Base-by-base conservation (phyloP, 306 rosid genomes). In the Dicorynia guianensis region DNA sequence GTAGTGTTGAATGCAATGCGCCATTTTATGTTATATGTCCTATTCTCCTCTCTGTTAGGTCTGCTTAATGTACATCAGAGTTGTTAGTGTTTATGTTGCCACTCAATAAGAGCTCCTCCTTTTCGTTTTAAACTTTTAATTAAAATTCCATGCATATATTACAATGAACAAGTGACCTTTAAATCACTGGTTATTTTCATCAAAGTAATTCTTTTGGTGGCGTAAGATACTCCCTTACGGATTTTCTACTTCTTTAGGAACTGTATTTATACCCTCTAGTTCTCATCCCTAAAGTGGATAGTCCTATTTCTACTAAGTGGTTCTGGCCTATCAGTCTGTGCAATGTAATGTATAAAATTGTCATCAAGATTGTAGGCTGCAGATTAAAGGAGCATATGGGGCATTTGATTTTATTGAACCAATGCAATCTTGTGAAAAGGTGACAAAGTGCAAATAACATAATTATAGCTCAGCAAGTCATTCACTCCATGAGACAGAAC, bases 201-300 rank as follows among this genome's bases (percentile, higher is more conserved):
- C 38, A 59, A 65, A 49, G 36, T 46, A 54, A 66, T 61, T 63
- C 65, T 76, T 73, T 49, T 67, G 43, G 12, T 25, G 43, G 54
- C 36, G 48, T 49, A 47, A 39, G 60, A 44, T 40, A 20, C 49
- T 56, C 79, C 30, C 67, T 87, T 47, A 68, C 59, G 39, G 25
- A 33, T 66, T 77, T 49, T 46, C 60, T 56, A 76, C 58, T 30
- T 64, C 77, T 36, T 35, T 76, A 93, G 98, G 97, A 53, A 87
- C 96, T 54, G 80, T 86, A 35, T 91, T 88, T 79, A 88, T 93
- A 94, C 98, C 98, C 42, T 94, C 97, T n/a, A n/a, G n/a, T n/a
- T n/a, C n/a, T n/a, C n/a, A n/a, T n/a, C n/a, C n/a, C n/a, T n/a
- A n/a, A n/a, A n/a, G n/a, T n/a, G n/a, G n/a, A n/a, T n/a, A n/a